phyloP scores from a whole-genome alignment of 2,329 filamentous ascomycete genomes.

The Hymenoscyphus linearis region DNA sequence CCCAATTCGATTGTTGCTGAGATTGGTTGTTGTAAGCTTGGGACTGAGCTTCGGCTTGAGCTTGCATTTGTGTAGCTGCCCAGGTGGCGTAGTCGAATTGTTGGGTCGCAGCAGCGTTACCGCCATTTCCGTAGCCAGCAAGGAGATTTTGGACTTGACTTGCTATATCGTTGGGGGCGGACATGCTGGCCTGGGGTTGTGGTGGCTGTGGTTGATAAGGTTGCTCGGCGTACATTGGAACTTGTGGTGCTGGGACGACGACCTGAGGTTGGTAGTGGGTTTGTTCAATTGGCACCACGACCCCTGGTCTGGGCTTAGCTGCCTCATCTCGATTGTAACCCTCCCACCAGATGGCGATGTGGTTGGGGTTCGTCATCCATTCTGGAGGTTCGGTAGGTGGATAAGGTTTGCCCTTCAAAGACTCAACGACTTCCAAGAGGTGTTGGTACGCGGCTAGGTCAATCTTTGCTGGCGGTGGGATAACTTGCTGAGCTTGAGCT shows the following conservation, averaged over 20 bases:
- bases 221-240: conserved; percentile 14
- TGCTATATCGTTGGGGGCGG: conserved; percentile 18
- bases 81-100: conserved; percentile 24
- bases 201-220: conserved; percentile 14
- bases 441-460: conserved; percentile 19
- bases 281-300: conserved; percentile 23
- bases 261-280: conserved; percentile 26
- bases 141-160: conserved; percentile 28
- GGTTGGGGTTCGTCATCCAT: conserved; percentile 44
- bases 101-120: conserved; percentile 14
- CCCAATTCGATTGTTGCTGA: conserved; percentile 15
- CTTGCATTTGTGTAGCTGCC: conserved; percentile 15
- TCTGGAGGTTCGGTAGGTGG: conserved; percentile 48
- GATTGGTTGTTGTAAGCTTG: neutral
- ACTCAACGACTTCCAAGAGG: conserved; percentile 28
- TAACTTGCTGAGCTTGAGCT: conserved; percentile 1
- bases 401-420: conserved; percentile 42
- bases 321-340: conserved; percentile 39
- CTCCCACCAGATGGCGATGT: conserved; percentile 48
- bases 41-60: conserved; percentile 11
- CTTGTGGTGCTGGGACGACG: conserved; percentile 25
- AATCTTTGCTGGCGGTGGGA: conserved; percentile 10
- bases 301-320: conserved; percentile 36
- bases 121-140: conserved; percentile 19
- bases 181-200: conserved; percentile 8